Conservation (phyloP, 2,329 filamentous ascomycete genomes). For the Domatiomyces globalis region DNA sequence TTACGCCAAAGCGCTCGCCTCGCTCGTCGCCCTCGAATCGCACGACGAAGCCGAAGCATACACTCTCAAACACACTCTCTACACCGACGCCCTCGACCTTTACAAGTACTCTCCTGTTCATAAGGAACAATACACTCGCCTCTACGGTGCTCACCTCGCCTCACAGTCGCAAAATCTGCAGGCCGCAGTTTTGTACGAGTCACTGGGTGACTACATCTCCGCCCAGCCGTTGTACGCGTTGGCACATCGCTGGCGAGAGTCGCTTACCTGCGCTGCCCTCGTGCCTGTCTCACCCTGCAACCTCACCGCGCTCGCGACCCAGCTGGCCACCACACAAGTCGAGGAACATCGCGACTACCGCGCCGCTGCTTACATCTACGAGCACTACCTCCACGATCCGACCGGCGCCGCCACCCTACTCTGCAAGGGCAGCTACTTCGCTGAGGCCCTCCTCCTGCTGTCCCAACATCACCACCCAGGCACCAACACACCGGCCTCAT, state of each 20-base stretch:
- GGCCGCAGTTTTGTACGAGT: conserved; percentile 80
- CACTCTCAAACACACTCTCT: conserved; percentile 63
- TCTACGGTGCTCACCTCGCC: conserved; percentile 69
- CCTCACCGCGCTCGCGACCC: conserved; percentile 53
- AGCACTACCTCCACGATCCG: conserved; percentile 65
- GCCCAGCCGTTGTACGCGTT: conserved; percentile 74
- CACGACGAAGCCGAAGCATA: conserved; percentile 72
- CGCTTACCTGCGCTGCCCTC: conserved; percentile 62
- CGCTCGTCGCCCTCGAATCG: conserved; percentile 57
- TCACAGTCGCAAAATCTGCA: conserved; percentile 65
- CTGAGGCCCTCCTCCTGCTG: conserved; percentile 63
- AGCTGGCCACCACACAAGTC: conserved; percentile 61
- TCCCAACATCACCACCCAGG: conserved; percentile 30
- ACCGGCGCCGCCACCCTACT: conserved; percentile 58
- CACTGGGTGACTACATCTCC: conserved; percentile 55
- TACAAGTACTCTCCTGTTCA: conserved; percentile 68
- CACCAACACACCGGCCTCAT: conserved; percentile 27
- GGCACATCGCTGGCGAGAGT: conserved; percentile 82
- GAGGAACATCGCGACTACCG: conserved; percentile 70
- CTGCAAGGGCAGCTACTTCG: conserved; percentile 77
- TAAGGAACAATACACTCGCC: conserved; percentile 52
- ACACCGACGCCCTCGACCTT: conserved; percentile 59
- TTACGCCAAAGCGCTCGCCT: conserved; percentile 58
- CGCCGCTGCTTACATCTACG: conserved; percentile 63
- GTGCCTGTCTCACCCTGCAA: conserved; percentile 48